Base-by-base conservation (phyloP, 495 filamentous ascomycete species). In the Polyplosphaeria fusca region DNA sequence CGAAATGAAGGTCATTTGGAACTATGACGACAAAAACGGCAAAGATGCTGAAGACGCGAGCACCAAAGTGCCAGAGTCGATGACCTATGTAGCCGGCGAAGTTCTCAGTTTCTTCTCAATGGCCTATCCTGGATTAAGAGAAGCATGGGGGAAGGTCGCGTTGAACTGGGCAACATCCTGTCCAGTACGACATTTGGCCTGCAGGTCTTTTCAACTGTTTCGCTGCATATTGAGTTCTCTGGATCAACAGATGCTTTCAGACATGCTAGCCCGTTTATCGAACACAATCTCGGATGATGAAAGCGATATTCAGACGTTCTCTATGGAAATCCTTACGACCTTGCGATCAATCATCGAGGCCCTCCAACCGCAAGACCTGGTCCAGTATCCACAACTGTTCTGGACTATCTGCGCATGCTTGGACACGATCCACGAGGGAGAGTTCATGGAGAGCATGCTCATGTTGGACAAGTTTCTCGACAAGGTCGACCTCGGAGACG, bases 341-440 rank as follows among this genome's bases (percentile, higher is more conserved):
- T 70, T 99, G 40, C 89, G 91, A 55, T 88, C 90, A 0, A 86
- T 96, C 50, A 93, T 97, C 53, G 80, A 81, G 52, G 89, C 89
- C 23, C 75, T 96, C 19, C 83, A 88, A n/a, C 78, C 85, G 2
- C 75, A 83, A 19, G 87, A 93, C 70, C 77, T 99, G 13, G 60
- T 95, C 38, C 83, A 86, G 30, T 96, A 92, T 58, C 91, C 93
- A 5, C 91, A 96, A 63, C 74, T 97, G 1, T 99, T 97, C 73
- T 99, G 93, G 93, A 92, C 92, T 1, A 94, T 88, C 1, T 95
- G 91, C 65, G 92, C 93, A 24, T 97, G 93, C 67, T 74, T 97
- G 35, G 89, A 96, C 67, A 96, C 93, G 1, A 91, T 96, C 57
- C 91, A 96, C 56, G 93, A 97, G 70, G 82, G 84, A 12, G 93